A percentile compares a stretch with the other conserved stretches of the same genome.
Conservation (phyloP, 1,284 basidiomycete species). For the Apiotrichum sp. region DNA sequence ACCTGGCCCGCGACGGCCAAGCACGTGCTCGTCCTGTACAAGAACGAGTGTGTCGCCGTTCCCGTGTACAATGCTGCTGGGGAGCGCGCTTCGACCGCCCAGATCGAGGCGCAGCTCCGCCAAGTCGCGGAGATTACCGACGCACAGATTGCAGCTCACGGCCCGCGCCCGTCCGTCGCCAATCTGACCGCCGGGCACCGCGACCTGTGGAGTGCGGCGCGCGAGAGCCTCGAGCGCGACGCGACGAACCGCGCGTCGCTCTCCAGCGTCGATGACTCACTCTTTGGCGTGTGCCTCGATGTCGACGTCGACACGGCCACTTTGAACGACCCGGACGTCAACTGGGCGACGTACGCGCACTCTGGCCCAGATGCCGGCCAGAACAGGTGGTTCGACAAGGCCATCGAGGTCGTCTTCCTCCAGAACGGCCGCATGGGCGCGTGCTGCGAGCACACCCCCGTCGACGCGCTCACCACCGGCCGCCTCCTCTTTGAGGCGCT, state of each 20-base stretch:
- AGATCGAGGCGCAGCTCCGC: slow-evolving; percentile 11
- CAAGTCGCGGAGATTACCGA: not conserved
- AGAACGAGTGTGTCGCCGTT: slow-evolving; percentile 4
- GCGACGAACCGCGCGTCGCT: slow-evolving; percentile 5
- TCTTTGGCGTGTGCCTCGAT: slow-evolving; percentile 13
- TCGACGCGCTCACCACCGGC: slow-evolving; percentile 15
- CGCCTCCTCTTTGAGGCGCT: slow-evolving; percentile 10
- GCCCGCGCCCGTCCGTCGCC: slow-evolving; percentile 5
- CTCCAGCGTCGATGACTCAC: slow-evolving; percentile 2
- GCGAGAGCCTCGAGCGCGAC: slow-evolving; percentile 6
- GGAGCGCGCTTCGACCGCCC: slow-evolving; percentile 4
- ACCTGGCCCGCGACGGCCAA: slow-evolving; percentile 2
- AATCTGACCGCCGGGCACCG: slow-evolving; percentile 13
- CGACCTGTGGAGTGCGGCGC: slow-evolving; percentile 9
- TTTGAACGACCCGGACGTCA: slow-evolving; percentile 1
- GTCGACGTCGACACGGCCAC: slow-evolving; percentile 8
- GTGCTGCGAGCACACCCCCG: slow-evolving; percentile 16
- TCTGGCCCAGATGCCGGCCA: slow-evolving; percentile 1
- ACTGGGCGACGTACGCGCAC: slow-evolving; percentile 9
- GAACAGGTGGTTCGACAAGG: slow-evolving; percentile 17
- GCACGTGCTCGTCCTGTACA: slow-evolving; percentile 12
- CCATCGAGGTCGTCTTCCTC: slow-evolving; percentile 13
- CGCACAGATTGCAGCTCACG: slow-evolving; percentile 1
- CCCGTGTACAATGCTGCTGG: slow-evolving; percentile 5
- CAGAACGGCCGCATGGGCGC: slow-evolving; percentile 14